These are phyloP conservation scores for Phoma herbarum DNA, from an alignment of 2,329 filamentous ascomycete genomes.

Conservation along the genomic window DNA sequence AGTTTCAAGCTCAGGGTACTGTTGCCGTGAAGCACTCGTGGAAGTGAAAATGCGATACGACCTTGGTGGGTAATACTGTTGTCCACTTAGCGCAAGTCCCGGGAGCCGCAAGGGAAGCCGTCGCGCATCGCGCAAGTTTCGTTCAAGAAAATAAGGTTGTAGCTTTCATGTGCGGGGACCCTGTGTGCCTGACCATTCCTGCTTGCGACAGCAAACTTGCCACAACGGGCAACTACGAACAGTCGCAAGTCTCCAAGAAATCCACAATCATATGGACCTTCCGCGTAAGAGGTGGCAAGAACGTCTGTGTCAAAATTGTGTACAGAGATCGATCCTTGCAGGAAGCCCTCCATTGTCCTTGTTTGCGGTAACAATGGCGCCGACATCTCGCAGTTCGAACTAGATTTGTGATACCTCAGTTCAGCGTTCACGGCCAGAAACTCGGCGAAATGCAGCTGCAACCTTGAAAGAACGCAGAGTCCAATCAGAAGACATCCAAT, in stretches of 20 bases:
- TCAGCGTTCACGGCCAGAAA: conserved; percentile 12
- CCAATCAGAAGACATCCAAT: conserved; percentile 11
- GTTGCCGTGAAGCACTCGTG: conserved; percentile 3
- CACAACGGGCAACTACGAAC: neutral
- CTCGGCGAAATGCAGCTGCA: conserved; percentile 17
- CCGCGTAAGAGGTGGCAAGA: neutral
- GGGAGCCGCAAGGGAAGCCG: conserved; percentile 5
- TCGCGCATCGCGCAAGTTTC: conserved; percentile 9
- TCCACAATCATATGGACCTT: neutral
- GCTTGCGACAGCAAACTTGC: neutral
- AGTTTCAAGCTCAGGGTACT: conserved; percentile 3
- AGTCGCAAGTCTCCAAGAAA: neutral
- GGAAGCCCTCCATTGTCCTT: neutral
- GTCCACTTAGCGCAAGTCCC: conserved; percentile 13
- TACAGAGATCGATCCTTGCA: conserved; percentile 4
- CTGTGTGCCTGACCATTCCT: conserved; percentile 13
- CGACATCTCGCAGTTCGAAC: neutral
- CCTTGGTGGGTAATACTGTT: conserved; percentile 5
- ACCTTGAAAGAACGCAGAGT: neutral
- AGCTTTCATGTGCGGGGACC: conserved; percentile 3
- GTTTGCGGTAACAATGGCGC: neutral
- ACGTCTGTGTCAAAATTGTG: neutral
- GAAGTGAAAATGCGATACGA: conserved; percentile 8
- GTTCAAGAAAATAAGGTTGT: conserved; percentile 8
- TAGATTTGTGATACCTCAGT: conserved; percentile 5